Conservation (phyloP, 306 rosid genomes). For the Prunus mume region DNA sequence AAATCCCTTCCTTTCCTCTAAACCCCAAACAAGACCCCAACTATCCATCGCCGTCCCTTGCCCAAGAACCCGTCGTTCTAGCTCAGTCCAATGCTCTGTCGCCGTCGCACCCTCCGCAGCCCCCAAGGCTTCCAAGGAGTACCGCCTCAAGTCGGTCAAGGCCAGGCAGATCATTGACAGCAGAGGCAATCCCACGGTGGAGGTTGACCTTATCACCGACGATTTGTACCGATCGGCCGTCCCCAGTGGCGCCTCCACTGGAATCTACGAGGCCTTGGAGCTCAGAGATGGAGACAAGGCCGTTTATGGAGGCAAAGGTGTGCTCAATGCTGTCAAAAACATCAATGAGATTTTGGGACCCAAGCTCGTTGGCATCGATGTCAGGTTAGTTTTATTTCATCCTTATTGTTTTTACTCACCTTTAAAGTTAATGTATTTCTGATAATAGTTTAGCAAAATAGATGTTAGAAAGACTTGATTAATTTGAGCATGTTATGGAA, state of each 20-base stretch:
- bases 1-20: slow-evolving; percentile 35
- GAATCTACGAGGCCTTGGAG: slow-evolving; percentile 96
- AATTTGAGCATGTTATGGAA: neutral
- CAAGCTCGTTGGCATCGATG: slow-evolving; percentile 80
- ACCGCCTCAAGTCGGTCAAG: slow-evolving; percentile 61
- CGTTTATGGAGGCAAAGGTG: slow-evolving; percentile 93
- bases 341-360: slow-evolving; percentile 78
- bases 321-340: slow-evolving; percentile 75
- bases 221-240: slow-evolving; percentile 90
- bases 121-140: slow-evolving; percentile 35
- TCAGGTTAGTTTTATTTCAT: slow-evolving; percentile 41
- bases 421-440: neutral
- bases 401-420: neutral
- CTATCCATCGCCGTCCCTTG: slow-evolving; percentile 24
- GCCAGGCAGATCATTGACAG: slow-evolving; percentile 97
- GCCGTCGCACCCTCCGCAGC: slow-evolving; percentile 38
- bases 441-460: neutral
- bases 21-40: slow-evolving; percentile 24
- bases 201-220: slow-evolving; percentile 89
- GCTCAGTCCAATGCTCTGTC: slow-evolving; percentile 47
- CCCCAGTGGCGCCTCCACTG: slow-evolving; percentile 97
- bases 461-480: neutral
- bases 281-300: slow-evolving; percentile 83
- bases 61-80: slow-evolving; percentile 5
- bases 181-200: slow-evolving; percentile 94